Conservation (phyloP, 495 filamentous ascomycete species). For the Penicillium macrosclerotiorum region DNA sequence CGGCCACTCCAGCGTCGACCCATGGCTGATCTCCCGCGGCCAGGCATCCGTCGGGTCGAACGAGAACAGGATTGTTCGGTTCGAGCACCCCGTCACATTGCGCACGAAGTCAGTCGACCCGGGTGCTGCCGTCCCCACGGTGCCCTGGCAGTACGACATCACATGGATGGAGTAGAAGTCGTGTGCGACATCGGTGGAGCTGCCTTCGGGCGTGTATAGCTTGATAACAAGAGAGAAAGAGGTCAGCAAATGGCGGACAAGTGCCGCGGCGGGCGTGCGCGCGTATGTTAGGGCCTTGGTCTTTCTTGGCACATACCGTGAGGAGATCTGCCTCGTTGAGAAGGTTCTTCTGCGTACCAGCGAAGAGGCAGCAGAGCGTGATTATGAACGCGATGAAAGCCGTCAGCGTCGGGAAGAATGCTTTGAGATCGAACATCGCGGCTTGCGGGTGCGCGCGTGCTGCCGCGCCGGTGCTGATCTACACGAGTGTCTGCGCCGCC, state of each 20-base stretch:
- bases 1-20: slow-evolving; percentile 60
- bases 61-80: slow-evolving; percentile 48
- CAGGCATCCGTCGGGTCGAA: slow-evolving; percentile 62
- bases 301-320: slow-evolving; percentile 46
- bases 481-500: too few relatives aligned
- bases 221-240: too few relatives aligned
- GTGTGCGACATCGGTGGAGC: slow-evolving; percentile 55
- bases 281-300: too few relatives aligned
- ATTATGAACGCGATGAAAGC: slow-evolving; percentile 65
- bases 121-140: slow-evolving; percentile 36
- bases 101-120: slow-evolving; percentile 36
- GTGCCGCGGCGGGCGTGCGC: too few relatives aligned
- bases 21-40: slow-evolving; percentile 51
- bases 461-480: background rate
- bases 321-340: slow-evolving; percentile 65
- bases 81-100: slow-evolving; percentile 62
- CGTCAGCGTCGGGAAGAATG: slow-evolving; percentile 22
- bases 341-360: slow-evolving; percentile 58
- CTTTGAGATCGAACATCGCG: slow-evolving; percentile 13
- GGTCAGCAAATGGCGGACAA: too few relatives aligned
- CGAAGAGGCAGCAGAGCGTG: slow-evolving; percentile 66
- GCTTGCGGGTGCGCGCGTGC: too few relatives aligned
- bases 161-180: slow-evolving; percentile 75
- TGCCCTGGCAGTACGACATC: slow-evolving; percentile 68
- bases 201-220: slow-evolving; percentile 41